Percentiles rank a stretch among this genome's conserved stretches.
These are phyloP conservation scores for Backusella psychrophila DNA, from an alignment of 192 early-diverging fungal species.

Conservation along the genomic window DNA sequence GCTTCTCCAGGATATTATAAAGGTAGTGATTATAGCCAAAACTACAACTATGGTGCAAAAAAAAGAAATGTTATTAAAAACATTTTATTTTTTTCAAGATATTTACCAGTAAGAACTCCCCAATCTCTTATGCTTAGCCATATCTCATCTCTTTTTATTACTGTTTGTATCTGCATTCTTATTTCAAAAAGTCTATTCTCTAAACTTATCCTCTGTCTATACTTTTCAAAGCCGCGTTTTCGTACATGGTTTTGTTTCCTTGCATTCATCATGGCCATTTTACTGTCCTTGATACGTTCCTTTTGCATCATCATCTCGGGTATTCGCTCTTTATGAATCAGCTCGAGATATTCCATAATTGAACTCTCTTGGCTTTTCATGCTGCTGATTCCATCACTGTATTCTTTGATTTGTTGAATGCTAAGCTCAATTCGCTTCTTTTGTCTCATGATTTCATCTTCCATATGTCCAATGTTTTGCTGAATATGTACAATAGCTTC, in stretches of 20 bases:
- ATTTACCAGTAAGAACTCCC: conserved; percentile 3
- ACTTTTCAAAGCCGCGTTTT: conserved; percentile 9
- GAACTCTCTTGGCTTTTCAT: background rate
- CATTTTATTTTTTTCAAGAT: background rate
- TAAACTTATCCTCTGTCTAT: background rate
- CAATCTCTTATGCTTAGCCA: conserved; percentile 1
- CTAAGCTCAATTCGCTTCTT: background rate
- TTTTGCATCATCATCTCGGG: background rate
- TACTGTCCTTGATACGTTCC: background rate
- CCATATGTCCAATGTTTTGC: background rate
- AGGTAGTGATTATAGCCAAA: background rate
- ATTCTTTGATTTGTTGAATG: background rate
- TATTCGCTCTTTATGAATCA: background rate
- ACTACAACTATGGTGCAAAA: background rate
- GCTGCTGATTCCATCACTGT: background rate
- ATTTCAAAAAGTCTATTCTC: background rate
- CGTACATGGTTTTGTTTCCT: background rate
- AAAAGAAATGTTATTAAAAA: background rate
- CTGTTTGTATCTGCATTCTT: background rate
- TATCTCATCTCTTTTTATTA: conserved; percentile 6
- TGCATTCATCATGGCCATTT: background rate
- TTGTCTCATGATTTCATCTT: background rate
- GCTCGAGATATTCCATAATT: background rate
- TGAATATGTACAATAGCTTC: background rate
- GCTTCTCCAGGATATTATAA: background rate